phyloP scores from a whole-genome alignment of 306 rosid species.

The Fragaria iinumae region DNA sequence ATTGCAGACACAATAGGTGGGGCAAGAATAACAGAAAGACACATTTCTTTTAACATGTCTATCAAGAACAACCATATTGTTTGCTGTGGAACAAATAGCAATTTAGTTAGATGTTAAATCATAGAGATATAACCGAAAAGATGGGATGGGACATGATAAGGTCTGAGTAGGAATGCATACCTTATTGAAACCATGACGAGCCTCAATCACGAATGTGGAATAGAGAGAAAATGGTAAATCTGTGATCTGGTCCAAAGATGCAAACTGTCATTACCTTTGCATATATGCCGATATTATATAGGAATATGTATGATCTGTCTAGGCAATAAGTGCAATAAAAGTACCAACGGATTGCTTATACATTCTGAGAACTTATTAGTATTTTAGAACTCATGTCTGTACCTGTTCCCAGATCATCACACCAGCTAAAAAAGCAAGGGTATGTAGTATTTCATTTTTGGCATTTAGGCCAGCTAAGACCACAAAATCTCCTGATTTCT shows the following conservation, averaged over 20 bases:
- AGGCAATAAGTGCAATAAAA: conserved; percentile 7
- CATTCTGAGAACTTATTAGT: neutral
- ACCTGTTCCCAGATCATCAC: conserved; percentile 94
- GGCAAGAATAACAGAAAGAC: conserved; percentile 61
- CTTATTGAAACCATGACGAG: conserved; percentile 92
- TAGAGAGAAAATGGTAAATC: conserved; percentile 90
- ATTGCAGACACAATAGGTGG: conserved; percentile 94
- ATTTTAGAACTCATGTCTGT: conserved; percentile 14
- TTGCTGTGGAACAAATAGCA: conserved; percentile 62
- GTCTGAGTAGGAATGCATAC: conserved; percentile 36
- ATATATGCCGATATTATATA: neutral
- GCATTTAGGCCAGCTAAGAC: conserved; percentile 63
- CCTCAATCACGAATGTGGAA: conserved; percentile 95
- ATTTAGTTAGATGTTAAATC: conserved; percentile 14
- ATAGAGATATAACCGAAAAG: neutral
- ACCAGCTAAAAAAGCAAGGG: conserved; percentile 81
- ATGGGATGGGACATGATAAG: neutral
- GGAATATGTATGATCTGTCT: neutral
- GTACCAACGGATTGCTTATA: neutral
- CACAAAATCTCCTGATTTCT: conserved; percentile 78
- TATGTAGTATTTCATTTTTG: conserved; percentile 86
- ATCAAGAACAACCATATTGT: conserved; percentile 86
- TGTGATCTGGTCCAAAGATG: conserved; percentile 60
- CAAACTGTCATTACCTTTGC: neutral
- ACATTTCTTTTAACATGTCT: conserved; percentile 77